phyloP scores from a whole-genome alignment of 2,329 filamentous ascomycete species.

The Ceratocystis papillata region DNA sequence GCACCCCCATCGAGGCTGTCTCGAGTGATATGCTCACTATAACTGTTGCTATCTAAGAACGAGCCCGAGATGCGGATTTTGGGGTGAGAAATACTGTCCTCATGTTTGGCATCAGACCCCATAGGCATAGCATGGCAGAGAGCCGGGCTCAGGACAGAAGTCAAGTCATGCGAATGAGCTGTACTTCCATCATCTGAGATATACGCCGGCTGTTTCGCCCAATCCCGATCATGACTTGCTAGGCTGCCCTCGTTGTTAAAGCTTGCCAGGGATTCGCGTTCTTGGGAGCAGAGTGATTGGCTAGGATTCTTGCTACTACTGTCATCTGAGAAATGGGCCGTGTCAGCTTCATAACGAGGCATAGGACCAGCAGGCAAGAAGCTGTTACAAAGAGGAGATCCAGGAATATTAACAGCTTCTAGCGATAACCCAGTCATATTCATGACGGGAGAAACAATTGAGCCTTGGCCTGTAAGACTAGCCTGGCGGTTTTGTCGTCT shows the following conservation, averaged over 20 bases:
- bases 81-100: conserved; percentile 20
- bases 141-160: conserved; percentile 26
- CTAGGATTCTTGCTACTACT: conserved; percentile 50
- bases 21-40: conserved; percentile 38
- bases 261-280: background rate
- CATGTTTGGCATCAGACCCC: conserved; percentile 42
- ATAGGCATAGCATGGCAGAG: conserved; percentile 33
- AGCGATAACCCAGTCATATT: conserved; percentile 24
- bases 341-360: conserved; percentile 11
- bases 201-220: conserved; percentile 45
- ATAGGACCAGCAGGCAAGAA: conserved; percentile 30
- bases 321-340: conserved; percentile 26
- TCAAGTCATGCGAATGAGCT: conserved; percentile 20
- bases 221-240: conserved; percentile 36
- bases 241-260: conserved; percentile 6
- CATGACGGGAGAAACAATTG: conserved; percentile 28
- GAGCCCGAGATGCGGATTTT: conserved; percentile 32
- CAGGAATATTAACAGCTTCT: conserved; percentile 15
- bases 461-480: conserved; percentile 33
- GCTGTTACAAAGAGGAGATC: conserved; percentile 22
- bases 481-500: conserved; percentile 39
- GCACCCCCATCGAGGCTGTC: conserved; percentile 49
- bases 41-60: conserved; percentile 43
- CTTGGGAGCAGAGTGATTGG: conserved; percentile 30
- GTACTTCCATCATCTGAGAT: conserved; percentile 17